Conservation (phyloP, 371 early-diverging fungal species). For the Choanephora cucurbitarum region DNA sequence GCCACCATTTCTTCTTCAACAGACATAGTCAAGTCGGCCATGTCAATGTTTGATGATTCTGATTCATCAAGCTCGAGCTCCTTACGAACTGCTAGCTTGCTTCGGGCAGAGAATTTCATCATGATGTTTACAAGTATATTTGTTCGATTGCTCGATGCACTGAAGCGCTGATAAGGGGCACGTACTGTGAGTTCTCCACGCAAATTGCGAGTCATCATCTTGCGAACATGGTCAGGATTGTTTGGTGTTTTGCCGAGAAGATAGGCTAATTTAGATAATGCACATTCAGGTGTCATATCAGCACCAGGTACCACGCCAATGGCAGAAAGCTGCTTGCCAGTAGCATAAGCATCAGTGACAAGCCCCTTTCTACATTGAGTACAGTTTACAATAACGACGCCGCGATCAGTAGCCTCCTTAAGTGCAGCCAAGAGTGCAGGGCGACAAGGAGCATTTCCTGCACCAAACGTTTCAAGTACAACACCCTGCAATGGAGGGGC, state of each 20-base stretch:
- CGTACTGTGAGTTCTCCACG: slow-evolving; percentile 92
- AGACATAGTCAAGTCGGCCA: slow-evolving; percentile 28
- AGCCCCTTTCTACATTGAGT: slow-evolving; percentile 89
- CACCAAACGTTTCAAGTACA: slow-evolving; percentile 95
- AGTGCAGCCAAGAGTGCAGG: slow-evolving; percentile 81
- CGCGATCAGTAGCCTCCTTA: slow-evolving; percentile 86
- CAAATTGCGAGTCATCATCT: slow-evolving; percentile 78
- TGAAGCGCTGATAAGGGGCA: slow-evolving; percentile 61
- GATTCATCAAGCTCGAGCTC: slow-evolving; percentile 8
- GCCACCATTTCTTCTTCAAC: slow-evolving; percentile 67
- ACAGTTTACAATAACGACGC: slow-evolving; percentile 95
- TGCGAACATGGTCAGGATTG: slow-evolving; percentile 70
- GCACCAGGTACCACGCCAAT: slow-evolving; percentile 93
- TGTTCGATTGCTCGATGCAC: slow-evolving; percentile 52
- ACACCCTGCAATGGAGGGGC: slow-evolving; percentile 88
- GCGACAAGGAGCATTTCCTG: slow-evolving; percentile 94
- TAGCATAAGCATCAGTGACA: slow-evolving; percentile 91
- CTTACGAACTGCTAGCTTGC: slow-evolving; percentile 23
- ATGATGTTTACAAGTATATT: slow-evolving; percentile 55
- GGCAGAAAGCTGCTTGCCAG: slow-evolving; percentile 80
- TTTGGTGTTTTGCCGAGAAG: slow-evolving; percentile 71
- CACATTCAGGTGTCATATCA: slow-evolving; percentile 98
- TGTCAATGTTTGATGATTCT: neutral
- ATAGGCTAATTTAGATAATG: slow-evolving; percentile 93
- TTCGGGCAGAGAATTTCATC: slow-evolving; percentile 31